Conservation (phyloP, 83 land plant species). For the Picea abies region DNA sequence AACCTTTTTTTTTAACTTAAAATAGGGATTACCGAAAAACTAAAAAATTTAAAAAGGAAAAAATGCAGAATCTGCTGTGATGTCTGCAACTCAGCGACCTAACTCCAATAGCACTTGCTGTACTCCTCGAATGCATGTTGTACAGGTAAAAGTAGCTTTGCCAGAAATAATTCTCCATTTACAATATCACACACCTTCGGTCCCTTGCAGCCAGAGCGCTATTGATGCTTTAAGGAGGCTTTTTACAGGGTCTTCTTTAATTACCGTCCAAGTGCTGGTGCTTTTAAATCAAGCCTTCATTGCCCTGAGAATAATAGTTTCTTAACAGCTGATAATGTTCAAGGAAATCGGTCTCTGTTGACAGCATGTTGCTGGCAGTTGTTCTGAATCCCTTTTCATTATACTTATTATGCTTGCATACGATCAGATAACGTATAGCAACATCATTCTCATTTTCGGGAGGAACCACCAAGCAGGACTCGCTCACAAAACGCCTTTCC, state of each 20-base stretch:
- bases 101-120: too few species aligned
- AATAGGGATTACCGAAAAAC: too few species aligned
- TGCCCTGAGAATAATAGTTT: not conserved
- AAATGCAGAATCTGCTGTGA: too few species aligned
- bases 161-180: too few species aligned
- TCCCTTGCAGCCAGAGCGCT: too few species aligned
- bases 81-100: too few species aligned
- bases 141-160: too few species aligned
- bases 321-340: not conserved
- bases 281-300: not conserved
- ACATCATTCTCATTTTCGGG: not conserved
- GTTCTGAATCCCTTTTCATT: not conserved
- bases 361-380: not conserved
- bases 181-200: too few species aligned
- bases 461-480: not conserved
- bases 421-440: constrained; percentile 5
- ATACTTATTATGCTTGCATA: not conserved
- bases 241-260: not conserved
- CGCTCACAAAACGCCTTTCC: not conserved
- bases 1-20: too few species aligned
- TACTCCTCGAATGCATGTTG: too few species aligned
- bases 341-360: not conserved
- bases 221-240: too few species aligned
- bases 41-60: too few species aligned
- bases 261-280: not conserved